phyloP scores from a whole-genome alignment of 805 yeast species.

The Starmerella apicola region DNA sequence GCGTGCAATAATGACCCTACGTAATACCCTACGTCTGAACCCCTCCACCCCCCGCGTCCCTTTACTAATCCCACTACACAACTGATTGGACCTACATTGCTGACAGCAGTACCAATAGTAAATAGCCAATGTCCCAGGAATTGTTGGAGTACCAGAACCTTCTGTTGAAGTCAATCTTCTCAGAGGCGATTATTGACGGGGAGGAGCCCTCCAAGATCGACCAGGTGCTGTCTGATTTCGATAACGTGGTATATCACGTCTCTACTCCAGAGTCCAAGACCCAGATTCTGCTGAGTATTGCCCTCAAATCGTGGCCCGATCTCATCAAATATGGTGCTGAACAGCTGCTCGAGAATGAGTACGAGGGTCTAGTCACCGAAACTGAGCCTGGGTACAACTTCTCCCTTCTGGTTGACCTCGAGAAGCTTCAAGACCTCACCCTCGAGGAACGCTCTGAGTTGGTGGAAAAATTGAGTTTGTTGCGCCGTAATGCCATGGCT shows the following conservation, averaged over 20 bases:
- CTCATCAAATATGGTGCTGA: constrained; percentile 48
- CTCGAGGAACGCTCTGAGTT: constrained; percentile 40
- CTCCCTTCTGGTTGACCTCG: constrained; percentile 57
- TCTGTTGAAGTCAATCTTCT: constrained; percentile 66
- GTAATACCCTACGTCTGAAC: too few species aligned
- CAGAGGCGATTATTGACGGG: constrained; percentile 49
- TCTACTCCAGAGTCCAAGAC: constrained; percentile 74
- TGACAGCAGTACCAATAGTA: too few species aligned
- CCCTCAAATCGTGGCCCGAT: constrained; percentile 67
- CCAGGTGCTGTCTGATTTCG: constrained; percentile 87
- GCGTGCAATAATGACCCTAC: too few species aligned
- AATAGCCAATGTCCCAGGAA: constrained; percentile 49
- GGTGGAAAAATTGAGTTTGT: constrained; percentile 52
- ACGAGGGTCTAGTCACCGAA: constrained; percentile 37
- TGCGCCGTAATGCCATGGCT: constrained; percentile 80
- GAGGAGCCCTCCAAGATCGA: constrained; percentile 45
- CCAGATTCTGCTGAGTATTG: constrained; percentile 51
- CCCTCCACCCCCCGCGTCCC: too few species aligned
- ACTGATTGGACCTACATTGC: too few species aligned
- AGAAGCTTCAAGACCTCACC: constrained; percentile 28
- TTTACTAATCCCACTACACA: too few species aligned
- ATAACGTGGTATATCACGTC: constrained; percentile 85
- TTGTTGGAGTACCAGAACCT: constrained; percentile 77
- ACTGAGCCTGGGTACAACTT: constrained; percentile 74
- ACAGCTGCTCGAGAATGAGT: constrained; percentile 35